Evolutionary conservation across 169 alveolate genomes (phyloP).

Genomic region (Eimeria praecox): DNA sequence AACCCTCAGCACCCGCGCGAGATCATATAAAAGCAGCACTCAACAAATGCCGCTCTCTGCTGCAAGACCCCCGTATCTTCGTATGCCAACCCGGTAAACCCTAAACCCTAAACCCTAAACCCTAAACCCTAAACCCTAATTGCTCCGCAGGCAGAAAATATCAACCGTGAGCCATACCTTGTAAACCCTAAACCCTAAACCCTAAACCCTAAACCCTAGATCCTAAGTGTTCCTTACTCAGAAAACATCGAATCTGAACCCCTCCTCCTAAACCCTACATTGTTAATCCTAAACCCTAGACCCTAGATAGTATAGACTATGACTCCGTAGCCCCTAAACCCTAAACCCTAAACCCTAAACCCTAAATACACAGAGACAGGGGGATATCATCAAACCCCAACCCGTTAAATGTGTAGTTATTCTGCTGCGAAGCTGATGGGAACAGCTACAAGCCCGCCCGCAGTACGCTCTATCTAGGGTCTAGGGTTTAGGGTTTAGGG

Average conservation of each 20-base stretch:
- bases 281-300: background rate
- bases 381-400: too few species aligned
- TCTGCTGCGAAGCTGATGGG: too few species aligned
- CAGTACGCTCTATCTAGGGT: background rate
- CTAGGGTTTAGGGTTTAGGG: conserved; percentile 15
- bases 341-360: background rate
- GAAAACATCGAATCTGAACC: too few species aligned
- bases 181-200: background rate
- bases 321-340: too few species aligned
- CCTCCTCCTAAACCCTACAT: too few species aligned
- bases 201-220: background rate
- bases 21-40: conserved; percentile 1
- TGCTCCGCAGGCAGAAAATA: too few species aligned
- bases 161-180: too few species aligned
- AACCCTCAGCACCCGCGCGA: conserved; percentile 17
- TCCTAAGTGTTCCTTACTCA: too few species aligned
- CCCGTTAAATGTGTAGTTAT: too few species aligned
- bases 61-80: conserved; percentile 6
- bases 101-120: conserved; percentile 45
- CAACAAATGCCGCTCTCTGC: background rate
- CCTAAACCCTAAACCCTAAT: conserved; percentile 32
- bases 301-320: too few species aligned
- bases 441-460: background rate
- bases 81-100: conserved; percentile 45
- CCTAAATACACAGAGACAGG: background rate